Percentiles rank a stretch among this genome's conserved stretches.
Conservation (phyloP, 352 stramenopile species). For the Globisporangium radiosum region DNA sequence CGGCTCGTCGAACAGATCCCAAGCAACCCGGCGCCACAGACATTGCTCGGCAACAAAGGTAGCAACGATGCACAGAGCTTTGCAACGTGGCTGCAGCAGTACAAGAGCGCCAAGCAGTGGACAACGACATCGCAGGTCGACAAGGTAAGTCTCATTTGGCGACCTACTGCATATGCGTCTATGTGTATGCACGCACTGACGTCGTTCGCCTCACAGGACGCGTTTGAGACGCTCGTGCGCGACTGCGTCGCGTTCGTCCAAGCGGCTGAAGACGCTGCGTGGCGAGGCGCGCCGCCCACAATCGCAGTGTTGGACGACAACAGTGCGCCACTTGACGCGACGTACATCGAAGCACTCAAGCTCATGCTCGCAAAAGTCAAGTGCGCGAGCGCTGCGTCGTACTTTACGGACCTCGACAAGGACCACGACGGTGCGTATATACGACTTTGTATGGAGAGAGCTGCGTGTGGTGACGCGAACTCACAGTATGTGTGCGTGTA, state of each 20-base stretch:
- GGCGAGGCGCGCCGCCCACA: constrained; percentile 22
- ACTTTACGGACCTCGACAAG: constrained; percentile 55
- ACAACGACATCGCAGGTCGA: constrained; percentile 18
- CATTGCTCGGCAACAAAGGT: neutral
- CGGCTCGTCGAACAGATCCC: constrained; percentile 36
- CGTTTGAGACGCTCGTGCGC: constrained; percentile 43
- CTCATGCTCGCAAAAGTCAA: constrained; percentile 64
- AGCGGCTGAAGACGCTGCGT: constrained; percentile 30
- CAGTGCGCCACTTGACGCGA: constrained; percentile 1
- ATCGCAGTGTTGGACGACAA: constrained; percentile 30
- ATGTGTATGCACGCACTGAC: neutral
- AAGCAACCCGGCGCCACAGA: constrained; percentile 4
- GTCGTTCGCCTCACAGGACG: constrained; percentile 10
- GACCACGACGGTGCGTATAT: constrained; percentile 46
- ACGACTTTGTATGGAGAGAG: neutral
- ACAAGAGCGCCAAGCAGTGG: constrained; percentile 12
- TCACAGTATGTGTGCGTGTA: neutral
- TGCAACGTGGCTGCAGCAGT: constrained; percentile 10
- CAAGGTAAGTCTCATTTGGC: constrained; percentile 13
- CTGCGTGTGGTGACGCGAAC: neutral
- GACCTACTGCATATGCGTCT: neutral
- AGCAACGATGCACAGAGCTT: neutral
- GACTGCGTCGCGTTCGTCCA: constrained; percentile 38
- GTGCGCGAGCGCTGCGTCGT: constrained; percentile 23
- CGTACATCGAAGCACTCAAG: constrained; percentile 49